Base-by-base conservation (phyloP, 768 basidiomycete species). In the Pisolithus marmoratus region DNA sequence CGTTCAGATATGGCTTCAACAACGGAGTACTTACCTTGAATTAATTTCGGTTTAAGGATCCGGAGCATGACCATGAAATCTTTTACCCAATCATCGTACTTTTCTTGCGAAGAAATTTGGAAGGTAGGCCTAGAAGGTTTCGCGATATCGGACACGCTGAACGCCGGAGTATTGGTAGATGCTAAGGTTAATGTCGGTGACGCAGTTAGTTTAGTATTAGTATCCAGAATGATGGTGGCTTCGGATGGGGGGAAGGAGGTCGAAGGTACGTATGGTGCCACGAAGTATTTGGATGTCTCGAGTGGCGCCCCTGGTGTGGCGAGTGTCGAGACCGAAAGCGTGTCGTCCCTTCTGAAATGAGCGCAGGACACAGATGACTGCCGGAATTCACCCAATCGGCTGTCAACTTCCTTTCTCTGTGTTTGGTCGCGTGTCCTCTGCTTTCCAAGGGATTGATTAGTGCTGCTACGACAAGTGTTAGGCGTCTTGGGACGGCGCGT, bases 41-140 rank as follows among this genome's bases (percentile, higher is more conserved):
- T 57, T 12, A 67, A 55, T 47, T 68, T 68, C 4, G 66, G 66
- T 38, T 67, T 67, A 8, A 69, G 38, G 23, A 65, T 61, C 50
- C 44, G 54, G 50, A 69, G 26, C 54, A 67, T 59, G 38, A 58
- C 46, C 54, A 63, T 56, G 38, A 67, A 55, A 29, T 69, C 67
- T 8, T 54, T 51, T 11, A 49, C 58, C 17, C 63, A 29, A 6
- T 49, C 54, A 0, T 47, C 22, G 38, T 24, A 45, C 26, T 48
- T 37, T 23, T 43, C 23, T 56, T 50, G 50, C 7, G 49, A 42
- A 11, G 31, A 29, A 38, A 38, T 20, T 11, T 12, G 7, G 19
- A 29, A 19, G 20, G 29, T 29, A 36, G 50, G 37, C 5, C 42
- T 22, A 17, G 24, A 9, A 19, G 24, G 17, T 11, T 48, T 15